Evolutionary conservation across 345 rosid species (phyloP), one percentile per base, ranked within the genome.

Genomic region (Arabis alpina): DNA sequence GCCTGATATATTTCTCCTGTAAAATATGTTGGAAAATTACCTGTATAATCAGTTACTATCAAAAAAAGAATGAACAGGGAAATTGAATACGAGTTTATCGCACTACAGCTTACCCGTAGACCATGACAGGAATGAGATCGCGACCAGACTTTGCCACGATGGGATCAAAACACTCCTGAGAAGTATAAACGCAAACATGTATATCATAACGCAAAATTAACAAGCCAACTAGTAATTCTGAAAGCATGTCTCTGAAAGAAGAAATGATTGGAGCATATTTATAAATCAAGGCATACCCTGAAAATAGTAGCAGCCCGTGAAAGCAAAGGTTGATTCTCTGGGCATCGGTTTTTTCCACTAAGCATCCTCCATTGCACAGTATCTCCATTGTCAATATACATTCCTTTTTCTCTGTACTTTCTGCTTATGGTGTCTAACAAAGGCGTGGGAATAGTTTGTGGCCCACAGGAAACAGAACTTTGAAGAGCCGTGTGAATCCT

Each of bases 91-190:
- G 14, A 30, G 36, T 60, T 34, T 16, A 70, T 30, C n/a, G 14
- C 10, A 8, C 14, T 48, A 14, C 34, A 42, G 60, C 85, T 76
- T 82, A 92, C 98, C 98, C 96, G 42, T 87, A 84, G 65, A 92
- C 93, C 95, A 90, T 92, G 58, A 85, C 81, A 66, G 97, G 97
- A 80, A 92, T 90, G 74, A 92, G 86, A 86, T 92, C 98, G 53
- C 96, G 93, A 54, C 77, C 64, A 55, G 72, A 53, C 15, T 83
- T 90, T 59, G 79, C 80, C 73, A 79, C 88, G 61, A 90, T 92
- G 34, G 98, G 98, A 85, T 88, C 94, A 71, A 92, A 92, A 74
- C 97, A 85, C 79, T 92, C 97, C 98, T 92, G 84, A 58, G 61
- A 75, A 74, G 64, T 34, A 53, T 10, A 47, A 58, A 57, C 8